Conservation (phyloP, 164 flowering plant species). For the Liriodendron chinense region DNA sequence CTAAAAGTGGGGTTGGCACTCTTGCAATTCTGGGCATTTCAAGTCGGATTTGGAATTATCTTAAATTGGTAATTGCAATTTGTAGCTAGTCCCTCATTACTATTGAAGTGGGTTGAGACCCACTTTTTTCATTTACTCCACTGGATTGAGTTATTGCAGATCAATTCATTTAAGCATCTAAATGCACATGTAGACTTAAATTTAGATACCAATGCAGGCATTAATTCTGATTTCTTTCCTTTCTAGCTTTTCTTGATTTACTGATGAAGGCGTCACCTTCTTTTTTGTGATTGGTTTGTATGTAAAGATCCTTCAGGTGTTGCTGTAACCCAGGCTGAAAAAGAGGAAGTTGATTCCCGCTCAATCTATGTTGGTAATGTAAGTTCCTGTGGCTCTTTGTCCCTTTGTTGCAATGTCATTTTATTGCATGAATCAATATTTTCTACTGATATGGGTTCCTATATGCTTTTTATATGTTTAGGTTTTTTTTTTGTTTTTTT, state of each 20-base stretch:
- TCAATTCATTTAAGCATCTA: not conserved
- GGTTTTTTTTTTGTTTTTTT: slow-evolving; percentile 1
- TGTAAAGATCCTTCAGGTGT: slow-evolving; percentile 44
- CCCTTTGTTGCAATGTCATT: not conserved
- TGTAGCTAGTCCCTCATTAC: not conserved
- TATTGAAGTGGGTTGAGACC: not conserved
- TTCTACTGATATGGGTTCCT: not conserved
- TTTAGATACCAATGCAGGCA: not conserved
- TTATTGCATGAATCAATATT: not conserved
- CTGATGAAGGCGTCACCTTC: not conserved
- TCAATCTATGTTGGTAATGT: slow-evolving; percentile 88
- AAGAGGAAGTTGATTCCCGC: slow-evolving; percentile 64
- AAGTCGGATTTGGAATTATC: not conserved
- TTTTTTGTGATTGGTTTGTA: slow-evolving; percentile 6
- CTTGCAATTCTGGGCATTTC: not conserved
- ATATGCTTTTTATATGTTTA: not conserved
- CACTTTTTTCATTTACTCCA: not conserved
- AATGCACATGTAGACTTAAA: not conserved
- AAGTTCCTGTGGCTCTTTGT: slow-evolving; percentile 26
- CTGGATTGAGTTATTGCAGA: not conserved
- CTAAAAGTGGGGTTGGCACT: not conserved
- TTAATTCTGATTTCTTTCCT: not conserved
- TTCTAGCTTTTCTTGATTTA: not conserved
- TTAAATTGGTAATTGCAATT: not conserved
- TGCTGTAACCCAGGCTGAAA: slow-evolving; percentile 65